A percentile compares a stretch with the other conserved stretches of the same genome.
Evolutionary conservation across 176 grass and related monocot species (phyloP).

Genomic region (Oryza officinalis): DNA sequence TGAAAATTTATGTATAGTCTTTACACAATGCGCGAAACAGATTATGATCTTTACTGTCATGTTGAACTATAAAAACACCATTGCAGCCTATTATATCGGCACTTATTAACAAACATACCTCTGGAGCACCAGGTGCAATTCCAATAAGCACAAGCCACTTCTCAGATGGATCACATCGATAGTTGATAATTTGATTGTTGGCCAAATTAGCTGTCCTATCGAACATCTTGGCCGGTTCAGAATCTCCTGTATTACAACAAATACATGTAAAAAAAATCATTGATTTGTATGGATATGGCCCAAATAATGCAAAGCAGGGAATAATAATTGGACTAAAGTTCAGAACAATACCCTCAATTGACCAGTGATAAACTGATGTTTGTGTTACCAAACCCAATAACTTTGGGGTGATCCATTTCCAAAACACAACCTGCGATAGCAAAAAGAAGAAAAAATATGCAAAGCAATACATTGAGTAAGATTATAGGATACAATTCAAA

Average conservation of each 20-base stretch:
- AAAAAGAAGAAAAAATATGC: neutral
- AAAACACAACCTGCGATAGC: slow-evolving; percentile 79
- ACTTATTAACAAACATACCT: slow-evolving; percentile 46
- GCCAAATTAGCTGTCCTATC: slow-evolving; percentile 90
- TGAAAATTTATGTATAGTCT: neutral
- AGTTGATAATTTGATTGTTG: slow-evolving; percentile 97
- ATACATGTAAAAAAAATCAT: neutral
- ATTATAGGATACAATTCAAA: neutral
- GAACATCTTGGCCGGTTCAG: slow-evolving; percentile 92
- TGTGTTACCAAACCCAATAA: slow-evolving; percentile 82
- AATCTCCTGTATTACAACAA: slow-evolving; percentile 59
- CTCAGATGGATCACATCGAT: slow-evolving; percentile 77
- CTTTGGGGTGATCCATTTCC: slow-evolving; percentile 96
- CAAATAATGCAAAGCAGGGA: slow-evolving; percentile 11
- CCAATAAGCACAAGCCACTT: slow-evolving; percentile 98
- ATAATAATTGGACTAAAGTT: neutral
- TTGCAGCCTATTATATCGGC: neutral
- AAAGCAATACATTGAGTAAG: slow-evolving; percentile 18
- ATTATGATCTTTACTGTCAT: neutral
- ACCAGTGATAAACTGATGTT: slow-evolving; percentile 91
- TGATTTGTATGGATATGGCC: neutral
- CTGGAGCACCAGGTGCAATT: slow-evolving; percentile 87
- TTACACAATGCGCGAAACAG: neutral
- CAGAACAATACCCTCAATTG: slow-evolving; percentile 65
- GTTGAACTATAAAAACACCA: neutral